phyloP scores from a whole-genome alignment of 306 rosid genomes.

The Cicer pinnatifidum region DNA sequence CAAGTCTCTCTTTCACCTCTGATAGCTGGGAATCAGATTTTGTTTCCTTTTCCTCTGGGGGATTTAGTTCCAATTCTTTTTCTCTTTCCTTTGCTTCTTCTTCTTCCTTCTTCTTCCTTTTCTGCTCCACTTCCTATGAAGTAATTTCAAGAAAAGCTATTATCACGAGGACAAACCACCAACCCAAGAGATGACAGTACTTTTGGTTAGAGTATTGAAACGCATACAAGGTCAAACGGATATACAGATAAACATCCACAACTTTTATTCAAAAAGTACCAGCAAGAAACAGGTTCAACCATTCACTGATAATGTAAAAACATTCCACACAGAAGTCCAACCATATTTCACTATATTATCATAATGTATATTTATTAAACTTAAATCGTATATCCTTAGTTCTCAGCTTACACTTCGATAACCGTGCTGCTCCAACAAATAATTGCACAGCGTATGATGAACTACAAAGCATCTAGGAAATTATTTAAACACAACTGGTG shows the following conservation, averaged over 20 bases:
- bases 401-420: background rate
- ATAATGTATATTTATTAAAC: background rate
- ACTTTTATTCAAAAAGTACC: background rate
- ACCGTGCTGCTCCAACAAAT: constrained; percentile 16
- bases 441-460: background rate
- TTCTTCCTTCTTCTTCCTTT: constrained; percentile 71
- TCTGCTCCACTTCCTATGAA: constrained; percentile 70
- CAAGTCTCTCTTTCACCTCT: constrained; percentile 78
- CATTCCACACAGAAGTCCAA: background rate
- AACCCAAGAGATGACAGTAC: constrained; percentile 22
- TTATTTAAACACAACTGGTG: constrained; percentile 9
- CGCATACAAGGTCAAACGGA: constrained; percentile 21
- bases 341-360: background rate
- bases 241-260: constrained; percentile 5
- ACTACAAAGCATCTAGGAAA: constrained; percentile 8
- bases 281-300: constrained; percentile 10
- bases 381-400: background rate
- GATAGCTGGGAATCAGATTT: constrained; percentile 51
- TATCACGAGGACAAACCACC: constrained; percentile 39
- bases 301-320: background rate
- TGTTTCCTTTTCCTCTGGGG: constrained; percentile 53
- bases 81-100: constrained; percentile 60
- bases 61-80: constrained; percentile 61
- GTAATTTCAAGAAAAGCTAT: constrained; percentile 34
- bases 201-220: background rate